These are phyloP conservation scores for Mycena amicta DNA, from an alignment of 768 basidiomycete species.

Conservation along the genomic window DNA sequence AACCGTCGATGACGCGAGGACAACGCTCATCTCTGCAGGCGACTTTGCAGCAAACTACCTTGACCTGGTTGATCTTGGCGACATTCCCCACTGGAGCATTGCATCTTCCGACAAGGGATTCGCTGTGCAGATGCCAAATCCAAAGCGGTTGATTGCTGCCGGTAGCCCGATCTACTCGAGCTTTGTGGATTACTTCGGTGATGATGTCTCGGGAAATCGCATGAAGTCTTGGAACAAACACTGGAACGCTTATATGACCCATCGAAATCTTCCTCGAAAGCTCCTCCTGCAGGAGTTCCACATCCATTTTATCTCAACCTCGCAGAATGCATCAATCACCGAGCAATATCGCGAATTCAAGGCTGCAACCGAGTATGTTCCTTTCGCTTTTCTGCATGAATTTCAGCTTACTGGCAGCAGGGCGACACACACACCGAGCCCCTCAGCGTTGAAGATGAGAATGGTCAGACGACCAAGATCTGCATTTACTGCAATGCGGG, in stretches of 20 bases:
- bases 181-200: slow-evolving; percentile 36
- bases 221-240: slow-evolving; percentile 42
- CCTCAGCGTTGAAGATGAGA: slow-evolving; percentile 33
- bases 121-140: slow-evolving; percentile 35
- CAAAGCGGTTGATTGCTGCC: slow-evolving; percentile 30
- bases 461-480: slow-evolving; percentile 26
- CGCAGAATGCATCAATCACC: slow-evolving; percentile 33
- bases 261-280: slow-evolving; percentile 36
- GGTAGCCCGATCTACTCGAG: slow-evolving; percentile 35
- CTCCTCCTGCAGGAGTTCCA: slow-evolving; percentile 39
- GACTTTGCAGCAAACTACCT: not conserved
- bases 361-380: slow-evolving; percentile 30
- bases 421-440: slow-evolving; percentile 33
- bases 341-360: slow-evolving; percentile 42
- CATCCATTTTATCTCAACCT: slow-evolving; percentile 42
- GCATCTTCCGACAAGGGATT: slow-evolving; percentile 14
- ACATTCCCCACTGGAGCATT: slow-evolving; percentile 5
- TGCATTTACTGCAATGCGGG: slow-evolving; percentile 31
- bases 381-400: slow-evolving; percentile 15
- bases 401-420: no score
- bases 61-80: not conserved
- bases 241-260: slow-evolving; percentile 41
- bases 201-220: slow-evolving; percentile 46
- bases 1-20: not conserved
- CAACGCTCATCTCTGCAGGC: not conserved